Evolutionary conservation across 1,284 basidiomycete species (phyloP).

Genomic region (Apiotrichum veenhuisii): DNA sequence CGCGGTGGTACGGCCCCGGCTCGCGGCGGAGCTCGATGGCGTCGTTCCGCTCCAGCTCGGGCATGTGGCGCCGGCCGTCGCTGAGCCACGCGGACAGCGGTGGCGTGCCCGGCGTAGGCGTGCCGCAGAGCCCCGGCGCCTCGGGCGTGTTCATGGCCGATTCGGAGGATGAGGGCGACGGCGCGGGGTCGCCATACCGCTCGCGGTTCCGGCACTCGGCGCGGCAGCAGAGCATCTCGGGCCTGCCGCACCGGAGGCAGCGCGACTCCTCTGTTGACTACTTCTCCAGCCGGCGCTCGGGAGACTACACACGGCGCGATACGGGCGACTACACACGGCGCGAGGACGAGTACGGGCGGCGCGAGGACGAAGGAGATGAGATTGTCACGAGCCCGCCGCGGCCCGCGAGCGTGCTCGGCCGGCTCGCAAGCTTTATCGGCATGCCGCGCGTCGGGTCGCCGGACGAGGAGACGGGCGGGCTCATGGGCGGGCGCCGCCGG

Average conservation of each 20-base stretch:
- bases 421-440: conserved; percentile 45
- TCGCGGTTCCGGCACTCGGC: conserved; percentile 6
- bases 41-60: conserved; percentile 23
- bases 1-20: conserved; percentile 25
- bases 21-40: conserved; percentile 32
- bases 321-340: conserved; percentile 2
- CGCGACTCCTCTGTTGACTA: conserved; percentile 15
- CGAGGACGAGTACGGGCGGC: conserved; percentile 16
- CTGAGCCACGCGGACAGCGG: conserved; percentile 7
- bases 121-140: conserved; percentile 28
- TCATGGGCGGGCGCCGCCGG: not conserved
- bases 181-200: conserved; percentile 8
- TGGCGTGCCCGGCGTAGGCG: conserved; percentile 14
- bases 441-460: conserved; percentile 18
- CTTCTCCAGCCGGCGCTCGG: not conserved
- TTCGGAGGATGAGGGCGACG: conserved; percentile 40
- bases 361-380: conserved; percentile 12
- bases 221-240: not conserved
- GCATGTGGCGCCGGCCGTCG: conserved; percentile 24
- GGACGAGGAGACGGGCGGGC: conserved; percentile 18
- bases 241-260: not conserved
- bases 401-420: conserved; percentile 35
- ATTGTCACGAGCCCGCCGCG: conserved; percentile 22
- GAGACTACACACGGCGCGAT: not conserved
- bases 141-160: conserved; percentile 41